Evolutionary conservation across 345 rosid genomes (phyloP), one percentile per base, ranked within the genome.

Genomic region (Capsella bursapastoris): DNA sequence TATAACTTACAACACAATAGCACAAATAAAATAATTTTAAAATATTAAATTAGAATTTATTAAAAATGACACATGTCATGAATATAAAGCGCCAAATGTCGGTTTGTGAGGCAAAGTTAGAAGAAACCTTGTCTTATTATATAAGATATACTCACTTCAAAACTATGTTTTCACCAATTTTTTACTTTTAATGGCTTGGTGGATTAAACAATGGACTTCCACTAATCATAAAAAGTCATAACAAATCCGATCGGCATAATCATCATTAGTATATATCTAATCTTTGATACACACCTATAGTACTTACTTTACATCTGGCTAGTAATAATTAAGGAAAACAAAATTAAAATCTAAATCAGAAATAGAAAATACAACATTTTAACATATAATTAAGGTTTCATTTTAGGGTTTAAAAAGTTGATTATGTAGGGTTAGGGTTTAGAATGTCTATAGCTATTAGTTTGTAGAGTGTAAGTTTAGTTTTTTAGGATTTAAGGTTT

Each of bases 131-230:
- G 18, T 18, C 18, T 18, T 18, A 18, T 18, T 18, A 18, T 18
- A 18, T 18, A 18, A 18, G 18, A 18, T 18, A 18, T 47, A 48
- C 27, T 51, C 34, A 28, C 13, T 60, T 63, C 3, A 63, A 31
- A 72, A 18, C 7, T 13, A 29, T 51, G 37, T 45, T 22, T 41
- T 43, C 56, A 11, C 28, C 37, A 64, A 4, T 16, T 13, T 47
- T 34, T 15, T n/a, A 8, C 45, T 7, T 49, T 60, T 61, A 37
- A 38, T 65, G 45, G 38, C 38, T 48, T 57, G 52, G 67, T 75
- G 73, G 73, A 75, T 45, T 38, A 47, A 48, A 66, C 70, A 57
- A 66, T 38, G 67, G 72, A 49, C 22, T 74, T 51, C 79, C 79
- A 68, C 68, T 67, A 67, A 59, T 41, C 47, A 18, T 59, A 67